Conservation (phyloP, 768 basidiomycete species). For the Mycena haematopus region DNA sequence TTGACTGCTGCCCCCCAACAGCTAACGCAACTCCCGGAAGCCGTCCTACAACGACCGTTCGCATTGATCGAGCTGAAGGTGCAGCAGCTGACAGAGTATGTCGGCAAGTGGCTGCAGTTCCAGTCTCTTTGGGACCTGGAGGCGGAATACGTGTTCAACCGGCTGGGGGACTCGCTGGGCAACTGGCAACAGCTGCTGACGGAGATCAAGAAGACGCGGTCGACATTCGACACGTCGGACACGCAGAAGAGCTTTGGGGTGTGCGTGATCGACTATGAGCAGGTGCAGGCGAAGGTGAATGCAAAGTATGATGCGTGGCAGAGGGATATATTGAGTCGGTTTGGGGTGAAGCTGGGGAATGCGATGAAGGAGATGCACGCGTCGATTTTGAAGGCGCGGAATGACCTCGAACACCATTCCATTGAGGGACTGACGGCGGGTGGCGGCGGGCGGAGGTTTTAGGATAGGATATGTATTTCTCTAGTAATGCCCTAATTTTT, state of each 20-base stretch:
- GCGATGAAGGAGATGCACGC: constrained; percentile 99
- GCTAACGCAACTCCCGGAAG: constrained; percentile 78
- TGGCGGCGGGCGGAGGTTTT: constrained; percentile 62
- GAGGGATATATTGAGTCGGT: constrained; percentile 89
- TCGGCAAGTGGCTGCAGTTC: constrained; percentile 98
- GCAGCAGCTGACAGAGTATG: constrained; percentile 86
- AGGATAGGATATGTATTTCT: constrained; percentile 28
- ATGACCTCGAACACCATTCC: constrained; percentile 95
- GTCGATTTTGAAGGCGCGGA: constrained; percentile 88
- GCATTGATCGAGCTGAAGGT: constrained; percentile 87
- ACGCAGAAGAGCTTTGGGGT: constrained; percentile 92
- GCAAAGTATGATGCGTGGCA: constrained; percentile 99
- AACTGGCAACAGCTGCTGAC: constrained; percentile 96
- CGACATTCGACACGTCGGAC: constrained; percentile 97
- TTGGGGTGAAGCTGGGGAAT: constrained; percentile 91
- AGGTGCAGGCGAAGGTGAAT: constrained; percentile 96
- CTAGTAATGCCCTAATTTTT: constrained; percentile 5
- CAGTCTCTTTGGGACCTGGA: constrained; percentile 99
- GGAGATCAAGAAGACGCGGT: constrained; percentile 95
- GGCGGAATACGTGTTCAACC: constrained; percentile 94
- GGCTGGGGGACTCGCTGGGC: constrained; percentile 91
- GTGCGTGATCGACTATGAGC: constrained; percentile 96
- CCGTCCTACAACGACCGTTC: constrained; percentile 82
- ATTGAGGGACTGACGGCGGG: constrained; percentile 84
- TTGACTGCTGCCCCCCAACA: constrained; percentile 35